These are phyloP conservation scores for Metschnikowia dekortorum DNA, from an alignment of 805 yeast species.

Conservation along the genomic window DNA sequence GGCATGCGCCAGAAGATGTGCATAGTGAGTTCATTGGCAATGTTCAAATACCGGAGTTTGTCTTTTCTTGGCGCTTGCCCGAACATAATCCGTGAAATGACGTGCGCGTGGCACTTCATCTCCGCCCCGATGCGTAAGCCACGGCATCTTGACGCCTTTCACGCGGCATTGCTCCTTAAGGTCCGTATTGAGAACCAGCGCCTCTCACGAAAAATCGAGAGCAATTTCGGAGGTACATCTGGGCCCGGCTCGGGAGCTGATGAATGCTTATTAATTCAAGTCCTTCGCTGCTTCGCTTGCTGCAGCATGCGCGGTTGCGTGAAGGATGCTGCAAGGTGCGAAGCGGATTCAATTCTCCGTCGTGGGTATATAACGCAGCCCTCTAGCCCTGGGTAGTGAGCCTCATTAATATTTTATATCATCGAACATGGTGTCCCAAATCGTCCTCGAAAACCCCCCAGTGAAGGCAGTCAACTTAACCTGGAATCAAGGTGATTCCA, in stretches of 20 bases:
- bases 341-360: conserved; percentile 4
- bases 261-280: neutral
- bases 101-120: too few species aligned
- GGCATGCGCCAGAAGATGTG: too few species aligned
- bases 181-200: too few species aligned
- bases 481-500: conserved; percentile 24
- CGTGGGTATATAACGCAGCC: neutral
- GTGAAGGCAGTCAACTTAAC: conserved; percentile 17
- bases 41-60: too few species aligned
- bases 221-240: too few species aligned
- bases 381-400: neutral
- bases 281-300: neutral
- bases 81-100: too few species aligned
- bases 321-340: neutral
- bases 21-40: too few species aligned
- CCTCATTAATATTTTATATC: neutral
- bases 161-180: too few species aligned
- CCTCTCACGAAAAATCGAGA: neutral
- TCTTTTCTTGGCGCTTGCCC: too few species aligned
- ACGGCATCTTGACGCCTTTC: too few species aligned
- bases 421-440: conserved; percentile 13
- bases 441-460: conserved; percentile 23
- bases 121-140: too few species aligned
- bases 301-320: neutral
- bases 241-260: neutral